Percentiles rank a stretch among this genome's conserved stretches.
These are phyloP conservation scores for Skeletonema grethae DNA, from an alignment of 108 stramenopile genomes.

Conservation along the genomic window DNA sequence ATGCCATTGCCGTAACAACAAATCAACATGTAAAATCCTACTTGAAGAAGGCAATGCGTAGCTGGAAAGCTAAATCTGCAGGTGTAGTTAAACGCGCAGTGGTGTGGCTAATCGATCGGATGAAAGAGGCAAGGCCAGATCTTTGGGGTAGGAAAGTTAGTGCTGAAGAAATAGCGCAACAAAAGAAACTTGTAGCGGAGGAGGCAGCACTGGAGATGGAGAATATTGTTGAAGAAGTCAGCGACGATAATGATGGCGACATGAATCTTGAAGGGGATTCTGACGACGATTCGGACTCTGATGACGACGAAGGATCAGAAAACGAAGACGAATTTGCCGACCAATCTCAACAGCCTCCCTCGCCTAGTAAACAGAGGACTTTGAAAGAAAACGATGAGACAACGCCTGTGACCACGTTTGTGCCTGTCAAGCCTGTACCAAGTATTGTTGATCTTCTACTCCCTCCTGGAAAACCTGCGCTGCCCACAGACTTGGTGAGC, in stretches of 20 bases:
- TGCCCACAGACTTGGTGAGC: slow-evolving; percentile 59
- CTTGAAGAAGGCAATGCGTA: slow-evolving; percentile 72
- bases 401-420: slow-evolving; percentile 46
- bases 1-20: slow-evolving; percentile 58
- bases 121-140: slow-evolving; percentile 83
- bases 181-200: slow-evolving; percentile 67
- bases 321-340: slow-evolving; percentile 53
- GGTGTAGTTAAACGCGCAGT: slow-evolving; percentile 75
- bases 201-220: slow-evolving; percentile 78
- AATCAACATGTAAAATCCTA: slow-evolving; percentile 76
- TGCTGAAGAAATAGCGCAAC: slow-evolving; percentile 46
- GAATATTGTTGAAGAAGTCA: slow-evolving; percentile 55
- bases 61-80: slow-evolving; percentile 62
- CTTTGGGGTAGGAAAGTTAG: slow-evolving; percentile 49
- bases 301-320: slow-evolving; percentile 59
- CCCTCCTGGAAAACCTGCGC: slow-evolving; percentile 75
- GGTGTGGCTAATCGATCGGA: slow-evolving; percentile 71
- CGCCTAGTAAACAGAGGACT: slow-evolving; percentile 22
- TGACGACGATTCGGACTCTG: slow-evolving; percentile 64
- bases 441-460: slow-evolving; percentile 80
- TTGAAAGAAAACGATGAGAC: slow-evolving; percentile 61
- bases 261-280: slow-evolving; percentile 62
- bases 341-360: slow-evolving; percentile 29
- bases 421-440: slow-evolving; percentile 77
- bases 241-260: slow-evolving; percentile 63